Conservation (phyloP, 1,284 basidiomycete species). For the Leccinum fallax region DNA sequence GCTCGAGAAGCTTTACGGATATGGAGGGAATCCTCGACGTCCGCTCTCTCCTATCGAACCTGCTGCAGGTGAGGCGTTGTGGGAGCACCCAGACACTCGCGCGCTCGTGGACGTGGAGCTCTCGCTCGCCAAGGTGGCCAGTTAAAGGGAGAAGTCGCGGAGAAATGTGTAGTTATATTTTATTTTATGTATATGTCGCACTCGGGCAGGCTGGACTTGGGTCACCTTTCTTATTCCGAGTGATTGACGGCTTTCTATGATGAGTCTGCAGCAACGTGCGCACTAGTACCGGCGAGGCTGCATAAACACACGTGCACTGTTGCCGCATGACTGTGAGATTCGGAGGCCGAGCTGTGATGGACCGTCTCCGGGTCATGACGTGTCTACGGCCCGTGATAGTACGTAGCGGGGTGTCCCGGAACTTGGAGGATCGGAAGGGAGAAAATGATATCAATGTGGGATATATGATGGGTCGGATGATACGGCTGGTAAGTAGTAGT, state of each 20-base stretch:
- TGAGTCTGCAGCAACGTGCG: slow-evolving; percentile 3
- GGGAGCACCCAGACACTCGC: slow-evolving; percentile 70
- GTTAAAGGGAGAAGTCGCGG: slow-evolving; percentile 2
- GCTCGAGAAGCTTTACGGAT: slow-evolving; percentile 73
- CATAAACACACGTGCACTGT: not conserved
- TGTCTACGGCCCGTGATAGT: not conserved
- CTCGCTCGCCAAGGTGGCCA: slow-evolving; percentile 48
- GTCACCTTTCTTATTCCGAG: slow-evolving; percentile 7
- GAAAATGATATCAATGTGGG: not conserved
- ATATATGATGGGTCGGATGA: not conserved
- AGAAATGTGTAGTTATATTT: slow-evolving; percentile 2
- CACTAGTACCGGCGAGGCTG: not conserved
- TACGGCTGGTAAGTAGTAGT: not conserved
- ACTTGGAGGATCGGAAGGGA: not conserved
- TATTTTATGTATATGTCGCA: not conserved
- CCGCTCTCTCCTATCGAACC: slow-evolving; percentile 69
- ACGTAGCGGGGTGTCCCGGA: slow-evolving; percentile 16
- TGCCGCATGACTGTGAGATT: slow-evolving; percentile 14
- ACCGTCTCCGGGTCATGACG: not conserved
- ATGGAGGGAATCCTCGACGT: slow-evolving; percentile 73
- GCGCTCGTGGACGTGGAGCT: slow-evolving; percentile 69
- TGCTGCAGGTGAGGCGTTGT: slow-evolving; percentile 58
- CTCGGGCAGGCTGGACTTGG: not conserved
- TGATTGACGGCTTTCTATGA: not conserved
- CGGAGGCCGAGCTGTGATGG: slow-evolving; percentile 10